These are phyloP conservation scores for Acanthamoeba sp. DNA, from an alignment of 208 protist genomes.

Conservation along the genomic window DNA sequence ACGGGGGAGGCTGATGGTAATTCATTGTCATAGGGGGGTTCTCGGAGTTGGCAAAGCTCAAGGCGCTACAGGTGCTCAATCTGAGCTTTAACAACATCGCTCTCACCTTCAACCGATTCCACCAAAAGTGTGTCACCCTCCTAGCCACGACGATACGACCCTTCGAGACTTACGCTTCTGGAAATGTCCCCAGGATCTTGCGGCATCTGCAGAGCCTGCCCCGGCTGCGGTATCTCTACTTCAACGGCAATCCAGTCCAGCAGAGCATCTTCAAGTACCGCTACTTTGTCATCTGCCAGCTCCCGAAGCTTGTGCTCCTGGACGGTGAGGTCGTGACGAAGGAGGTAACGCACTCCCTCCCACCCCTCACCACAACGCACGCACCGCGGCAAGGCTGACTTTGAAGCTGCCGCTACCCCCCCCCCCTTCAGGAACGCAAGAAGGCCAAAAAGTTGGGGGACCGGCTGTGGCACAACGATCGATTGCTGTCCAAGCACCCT, in stretches of 20 bases:
- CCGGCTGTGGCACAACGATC: neutral
- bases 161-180: no score
- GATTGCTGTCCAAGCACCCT: neutral
- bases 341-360: neutral
- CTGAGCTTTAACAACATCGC: slow-evolving; percentile 11
- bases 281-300: neutral
- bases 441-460: neutral
- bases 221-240: neutral
- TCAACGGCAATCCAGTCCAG: slow-evolving; percentile 6
- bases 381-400: neutral
- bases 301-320: neutral
- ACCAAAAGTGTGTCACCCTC: neutral
- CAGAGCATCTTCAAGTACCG: slow-evolving; percentile 13
- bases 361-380: neutral
- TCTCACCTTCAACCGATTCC: neutral
- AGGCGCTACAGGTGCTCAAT: neutral
- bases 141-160: neutral
- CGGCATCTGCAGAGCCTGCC: neutral
- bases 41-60: neutral
- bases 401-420: neutral
- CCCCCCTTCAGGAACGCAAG: slow-evolving; percentile 4
- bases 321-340: neutral
- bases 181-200: neutral
- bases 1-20: no score
- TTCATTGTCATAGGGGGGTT: neutral